phyloP scores from a whole-genome alignment of 2,329 filamentous ascomycete species.

The Sclerotinia glacialis region DNA sequence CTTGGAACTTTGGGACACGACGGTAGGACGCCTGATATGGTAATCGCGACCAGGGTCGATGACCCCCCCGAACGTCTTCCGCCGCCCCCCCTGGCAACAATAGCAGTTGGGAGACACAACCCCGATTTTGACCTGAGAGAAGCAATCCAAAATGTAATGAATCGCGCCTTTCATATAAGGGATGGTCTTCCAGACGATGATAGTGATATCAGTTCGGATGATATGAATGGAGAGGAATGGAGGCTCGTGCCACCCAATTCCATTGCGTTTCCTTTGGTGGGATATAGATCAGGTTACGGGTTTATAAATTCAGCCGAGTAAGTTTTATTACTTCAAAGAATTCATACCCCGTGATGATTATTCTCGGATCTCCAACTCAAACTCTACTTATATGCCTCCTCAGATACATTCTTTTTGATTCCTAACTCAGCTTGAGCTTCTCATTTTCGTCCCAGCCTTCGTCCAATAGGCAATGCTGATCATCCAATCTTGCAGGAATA shows the following conservation, averaged over 20 bases:
- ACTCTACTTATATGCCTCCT: neutral
- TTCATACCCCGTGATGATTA: neutral
- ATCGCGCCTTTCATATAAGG: neutral
- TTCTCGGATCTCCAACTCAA: too few relatives aligned
- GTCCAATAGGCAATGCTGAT: neutral
- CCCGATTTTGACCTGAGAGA: neutral
- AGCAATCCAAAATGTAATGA: neutral
- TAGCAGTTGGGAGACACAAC: neutral
- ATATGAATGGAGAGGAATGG: neutral
- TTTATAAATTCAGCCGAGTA: neutral
- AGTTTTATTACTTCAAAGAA: neutral
- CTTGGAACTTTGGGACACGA: neutral
- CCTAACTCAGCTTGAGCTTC: neutral
- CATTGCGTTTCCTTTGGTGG: slow-evolving; percentile 1
- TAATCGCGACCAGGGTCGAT: neutral
- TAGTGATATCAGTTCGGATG: neutral
- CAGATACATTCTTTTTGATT: too few relatives aligned
- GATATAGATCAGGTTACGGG: neutral
- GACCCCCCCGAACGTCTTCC: neutral
- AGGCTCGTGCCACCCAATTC: neutral
- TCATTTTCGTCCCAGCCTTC: too few relatives aligned
- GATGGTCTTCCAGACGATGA: neutral
- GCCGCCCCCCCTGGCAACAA: neutral
- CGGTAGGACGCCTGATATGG: neutral
- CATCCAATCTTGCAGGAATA: neutral